Evolutionary conservation across 768 basidiomycete genomes (phyloP), one percentile per base, ranked within the genome.

Genomic region (Zangia roseola): DNA sequence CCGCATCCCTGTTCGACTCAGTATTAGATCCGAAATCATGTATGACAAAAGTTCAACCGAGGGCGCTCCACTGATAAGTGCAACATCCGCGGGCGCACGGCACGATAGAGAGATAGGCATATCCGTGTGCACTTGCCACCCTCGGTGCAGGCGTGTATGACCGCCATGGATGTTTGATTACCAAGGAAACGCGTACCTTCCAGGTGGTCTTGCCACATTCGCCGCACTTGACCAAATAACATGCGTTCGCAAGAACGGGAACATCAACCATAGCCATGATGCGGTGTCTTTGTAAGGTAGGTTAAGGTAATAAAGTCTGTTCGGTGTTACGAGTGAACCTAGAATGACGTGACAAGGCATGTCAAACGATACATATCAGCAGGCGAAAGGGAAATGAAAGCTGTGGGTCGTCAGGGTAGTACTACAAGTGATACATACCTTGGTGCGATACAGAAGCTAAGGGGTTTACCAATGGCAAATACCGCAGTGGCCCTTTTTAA

Each of bases 121-220:
- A 54, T 53, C 52, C 40, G 43, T 47, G 20, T 36, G 33, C 60
- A 40, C 44, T 54, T 40, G 45, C 50, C 52, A 49, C 45, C 53
- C 50, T 53, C 49, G 42, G 43, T 50, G 23, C 38, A 47, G 21
- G 44, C 37, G 51, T 54, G 49, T 49, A 58, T 57, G 54, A 37
- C 48, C 57, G 34, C 60, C 30, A 58, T 45, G 53, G 53, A 62
- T 53, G 44, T 48, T 43, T 46, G 54, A 58, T 64, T 59, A 40
- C 52, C 60, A 70, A 62, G 57, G 55, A 41, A 59, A 59, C 56
- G 60, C 40, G 52, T 46, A 67, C 87, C 72, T 62, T 73, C 88
- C 87, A 89, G 17, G 83, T 88, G 21, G 70, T 80, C 75, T 88
- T 88, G 42, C 76, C 75, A 65, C 87, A 89, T 50, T 66, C 71